phyloP scores from a whole-genome alignment of 2,329 filamentous ascomycete species.

The Peltaster fructicola region DNA sequence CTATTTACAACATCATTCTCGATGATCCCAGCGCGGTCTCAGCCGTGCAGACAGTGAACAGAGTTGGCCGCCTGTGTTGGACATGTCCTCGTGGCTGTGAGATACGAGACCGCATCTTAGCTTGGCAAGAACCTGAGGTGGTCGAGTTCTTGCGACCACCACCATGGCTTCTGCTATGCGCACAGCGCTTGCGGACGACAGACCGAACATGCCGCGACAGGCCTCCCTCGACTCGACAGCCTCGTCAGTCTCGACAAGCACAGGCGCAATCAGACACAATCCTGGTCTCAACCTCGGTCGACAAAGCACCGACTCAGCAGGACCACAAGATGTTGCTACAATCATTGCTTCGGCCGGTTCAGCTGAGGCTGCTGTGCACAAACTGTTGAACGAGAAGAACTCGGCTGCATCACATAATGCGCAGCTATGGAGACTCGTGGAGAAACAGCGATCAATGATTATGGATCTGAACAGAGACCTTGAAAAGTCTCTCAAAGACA shows the following conservation, averaged over 20 bases:
- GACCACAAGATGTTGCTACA: conserved; percentile 55
- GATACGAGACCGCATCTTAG: too few species aligned
- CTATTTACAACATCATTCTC: too few species aligned
- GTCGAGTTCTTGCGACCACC: too few species aligned
- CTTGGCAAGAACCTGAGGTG: too few species aligned
- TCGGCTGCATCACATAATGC: conserved; percentile 75
- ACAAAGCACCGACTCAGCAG: conserved; percentile 38
- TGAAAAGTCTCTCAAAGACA: conserved; percentile 78
- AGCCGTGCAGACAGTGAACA: too few species aligned
- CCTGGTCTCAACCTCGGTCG: too few species aligned
- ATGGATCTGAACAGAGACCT: conserved; percentile 87
- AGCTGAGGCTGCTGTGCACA: conserved; percentile 72
- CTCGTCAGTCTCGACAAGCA: conserved; percentile 36
- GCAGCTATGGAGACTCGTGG: conserved; percentile 86
- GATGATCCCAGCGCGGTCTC: too few species aligned
- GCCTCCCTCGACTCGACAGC: conserved; percentile 33
- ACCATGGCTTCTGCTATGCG: too few species aligned
- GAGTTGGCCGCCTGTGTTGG: too few species aligned
- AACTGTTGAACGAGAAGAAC: conserved; percentile 80
- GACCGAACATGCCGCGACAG: conserved; percentile 40
- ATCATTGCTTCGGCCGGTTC: conserved; percentile 75
- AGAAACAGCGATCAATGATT: conserved; percentile 91
- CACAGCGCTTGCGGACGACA: too few species aligned
- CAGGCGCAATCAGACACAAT: too few species aligned
- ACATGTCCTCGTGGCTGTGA: too few species aligned